These are phyloP conservation scores for Pueraria montana DNA, from an alignment of 306 rosid genomes.

Conservation along the genomic window DNA sequence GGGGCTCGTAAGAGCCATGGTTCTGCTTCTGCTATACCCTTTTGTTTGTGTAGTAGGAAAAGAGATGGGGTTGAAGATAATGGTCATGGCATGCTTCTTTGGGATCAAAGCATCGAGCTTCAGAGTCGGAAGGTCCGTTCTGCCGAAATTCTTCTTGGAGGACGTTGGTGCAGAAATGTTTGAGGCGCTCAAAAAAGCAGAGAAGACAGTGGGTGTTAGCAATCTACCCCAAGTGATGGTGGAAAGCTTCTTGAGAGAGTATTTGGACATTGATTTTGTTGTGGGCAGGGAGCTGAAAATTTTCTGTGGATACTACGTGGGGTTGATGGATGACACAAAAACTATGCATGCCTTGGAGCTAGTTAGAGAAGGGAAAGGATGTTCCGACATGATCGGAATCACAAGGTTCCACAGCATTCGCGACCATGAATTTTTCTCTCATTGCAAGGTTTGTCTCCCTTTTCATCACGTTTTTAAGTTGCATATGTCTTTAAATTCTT, in stretches of 20 bases:
- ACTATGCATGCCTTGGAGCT: constrained; percentile 44
- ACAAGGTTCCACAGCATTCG: constrained; percentile 46
- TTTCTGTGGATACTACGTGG: constrained; percentile 73
- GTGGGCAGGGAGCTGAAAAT: constrained; percentile 73
- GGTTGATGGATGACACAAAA: constrained; percentile 67
- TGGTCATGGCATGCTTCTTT: constrained; percentile 82
- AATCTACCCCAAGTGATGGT: constrained; percentile 76
- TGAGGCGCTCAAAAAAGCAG: constrained; percentile 60
- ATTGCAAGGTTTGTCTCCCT: constrained; percentile 67
- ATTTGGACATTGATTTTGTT: constrained; percentile 74
- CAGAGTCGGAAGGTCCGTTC: constrained; percentile 69
- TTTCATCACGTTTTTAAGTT: background rate
- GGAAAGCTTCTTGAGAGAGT: constrained; percentile 80
- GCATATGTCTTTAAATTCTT: background rate
- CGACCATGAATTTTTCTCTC: constrained; percentile 55
- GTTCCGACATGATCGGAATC: constrained; percentile 64
- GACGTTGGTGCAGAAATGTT: constrained; percentile 78
- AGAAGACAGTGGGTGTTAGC: constrained; percentile 69
- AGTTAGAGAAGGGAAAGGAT: constrained; percentile 46
- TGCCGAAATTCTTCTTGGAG: constrained; percentile 82
- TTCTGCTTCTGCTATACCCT: constrained; percentile 70
- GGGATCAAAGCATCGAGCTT: constrained; percentile 78
- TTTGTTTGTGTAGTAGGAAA: constrained; percentile 56
- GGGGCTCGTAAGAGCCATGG: constrained; percentile 61
- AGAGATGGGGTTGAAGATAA: constrained; percentile 69